Evolutionary conservation across 164 flowering plant genomes (phyloP).

Genomic region (Macadamia integrifolia): DNA sequence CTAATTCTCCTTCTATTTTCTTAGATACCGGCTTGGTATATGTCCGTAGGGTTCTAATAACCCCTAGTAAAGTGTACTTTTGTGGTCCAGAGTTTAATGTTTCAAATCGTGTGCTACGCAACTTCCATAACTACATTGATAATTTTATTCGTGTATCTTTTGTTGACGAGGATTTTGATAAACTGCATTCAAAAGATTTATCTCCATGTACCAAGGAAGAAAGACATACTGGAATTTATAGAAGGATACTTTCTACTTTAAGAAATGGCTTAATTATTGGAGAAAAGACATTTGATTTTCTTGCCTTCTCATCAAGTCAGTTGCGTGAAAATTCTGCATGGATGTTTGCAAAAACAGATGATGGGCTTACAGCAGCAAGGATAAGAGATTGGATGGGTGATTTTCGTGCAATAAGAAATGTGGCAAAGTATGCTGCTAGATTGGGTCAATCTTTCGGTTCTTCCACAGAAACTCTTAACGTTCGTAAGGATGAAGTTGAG

Average conservation of each 20-base stretch:
- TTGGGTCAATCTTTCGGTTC: slow-evolving; percentile 90
- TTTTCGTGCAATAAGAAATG: slow-evolving; percentile 61
- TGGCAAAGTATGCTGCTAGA: slow-evolving; percentile 88
- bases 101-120: slow-evolving; percentile 71
- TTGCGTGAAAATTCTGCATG: slow-evolving; percentile 75
- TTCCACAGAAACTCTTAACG: slow-evolving; percentile 65
- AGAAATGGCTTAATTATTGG: slow-evolving; percentile 66
- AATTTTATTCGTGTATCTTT: slow-evolving; percentile 80
- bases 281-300: slow-evolving; percentile 80
- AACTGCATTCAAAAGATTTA: slow-evolving; percentile 52
- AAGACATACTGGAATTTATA: slow-evolving; percentile 40
- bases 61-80: slow-evolving; percentile 73
- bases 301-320: slow-evolving; percentile 90
- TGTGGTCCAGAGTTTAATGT: slow-evolving; percentile 76
- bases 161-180: slow-evolving; percentile 71
- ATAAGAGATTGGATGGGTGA: slow-evolving; percentile 86
- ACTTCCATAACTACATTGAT: slow-evolving; percentile 39
- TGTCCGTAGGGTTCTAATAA: slow-evolving; percentile 65
- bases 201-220: slow-evolving; percentile 30
- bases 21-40: slow-evolving; percentile 68
- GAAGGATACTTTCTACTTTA: slow-evolving; percentile 54
- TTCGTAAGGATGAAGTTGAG: slow-evolving; percentile 44
- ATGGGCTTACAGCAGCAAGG: slow-evolving; percentile 45
- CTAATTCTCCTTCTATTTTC: slow-evolving; percentile 33
- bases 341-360: slow-evolving; percentile 72